Evolutionary conservation across 371 early-diverging fungal genomes (phyloP), one percentile per base, ranked within the genome.

Genomic region (Nematocida ausubeli): DNA sequence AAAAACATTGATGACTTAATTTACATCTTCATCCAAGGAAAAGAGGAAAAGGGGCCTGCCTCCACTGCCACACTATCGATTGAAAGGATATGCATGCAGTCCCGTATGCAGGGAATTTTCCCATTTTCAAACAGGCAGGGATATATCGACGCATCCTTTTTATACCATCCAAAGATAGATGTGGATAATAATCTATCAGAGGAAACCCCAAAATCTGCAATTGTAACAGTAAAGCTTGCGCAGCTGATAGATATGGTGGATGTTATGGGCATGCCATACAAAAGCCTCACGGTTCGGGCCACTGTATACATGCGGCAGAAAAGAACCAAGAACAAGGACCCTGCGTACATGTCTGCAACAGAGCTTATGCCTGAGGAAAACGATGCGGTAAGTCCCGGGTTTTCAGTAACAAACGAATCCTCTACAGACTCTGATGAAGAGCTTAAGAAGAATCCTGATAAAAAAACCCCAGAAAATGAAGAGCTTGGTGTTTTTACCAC

Each of bases 161-260:
- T 39, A 24, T 75, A 66, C 56, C 30, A 63, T 52, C 78, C 78
- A 24, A 75, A 75, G 65, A 49, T 75, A 42, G 55, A 75, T 35
- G 67, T 75, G 16, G 78, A 56, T 12, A 75, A 51, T 4, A 47
- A 67, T 3, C 30, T 55, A 39, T 55, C 73, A 19, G 50, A 68
- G 24, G 62, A 81, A 22, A 69, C 6, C 22, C 63, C 79, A 30
- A 79, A 71, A 42, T 75, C 79, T 35, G 82, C 82, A 0, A 69
- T 82, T 49, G 80, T 86, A 2, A 81, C 57, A 35, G 55, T 85
- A 44, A 81, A 70, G 65, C n/a, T 85, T 1, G 68, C 81, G 9
- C 70, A 73, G 1, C 64, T 84, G 52, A 82, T 81, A 57, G 83
- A 86, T 70, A 64, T 86, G 54, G 67, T 75, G 30, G 78, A 75